Conservation (phyloP, 495 filamentous ascomycete genomes). For the Penicillium bialowiezense region DNA sequence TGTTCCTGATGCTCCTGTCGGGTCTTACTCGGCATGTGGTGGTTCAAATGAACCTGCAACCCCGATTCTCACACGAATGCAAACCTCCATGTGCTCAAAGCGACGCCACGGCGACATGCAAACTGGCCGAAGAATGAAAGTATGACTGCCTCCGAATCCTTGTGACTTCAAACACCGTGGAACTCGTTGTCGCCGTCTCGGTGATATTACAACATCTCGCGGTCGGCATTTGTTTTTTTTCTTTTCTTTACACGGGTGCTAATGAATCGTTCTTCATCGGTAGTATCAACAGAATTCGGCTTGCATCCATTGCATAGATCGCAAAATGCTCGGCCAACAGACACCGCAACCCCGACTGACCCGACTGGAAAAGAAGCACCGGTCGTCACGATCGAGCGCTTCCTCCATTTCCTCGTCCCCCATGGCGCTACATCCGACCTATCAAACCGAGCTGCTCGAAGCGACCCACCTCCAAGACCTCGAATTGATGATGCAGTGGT, state of each 20-base stretch:
- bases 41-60: background rate
- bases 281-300: background rate
- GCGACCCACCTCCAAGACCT: conserved; percentile 30
- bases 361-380: conserved; percentile 22
- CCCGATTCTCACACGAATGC: background rate
- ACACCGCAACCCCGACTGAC: conserved; percentile 23
- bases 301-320: conserved; percentile 36
- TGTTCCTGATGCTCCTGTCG: background rate
- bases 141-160: too few relatives aligned
- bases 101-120: background rate
- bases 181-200: too few relatives aligned
- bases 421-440: background rate
- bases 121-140: background rate
- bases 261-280: background rate
- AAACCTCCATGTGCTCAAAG: background rate
- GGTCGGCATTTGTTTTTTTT: too few relatives aligned
- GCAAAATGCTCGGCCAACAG: conserved; percentile 34
- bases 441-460: conserved; percentile 1
- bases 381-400: conserved; percentile 8
- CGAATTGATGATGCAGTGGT: conserved; percentile 49
- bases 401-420: conserved; percentile 18
- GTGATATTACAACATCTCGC: too few relatives aligned
- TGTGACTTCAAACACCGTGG: too few relatives aligned
- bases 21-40: background rate
- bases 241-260: background rate